Evolutionary conservation across 768 basidiomycete species (phyloP).

Genomic region (Lactarius quietus): DNA sequence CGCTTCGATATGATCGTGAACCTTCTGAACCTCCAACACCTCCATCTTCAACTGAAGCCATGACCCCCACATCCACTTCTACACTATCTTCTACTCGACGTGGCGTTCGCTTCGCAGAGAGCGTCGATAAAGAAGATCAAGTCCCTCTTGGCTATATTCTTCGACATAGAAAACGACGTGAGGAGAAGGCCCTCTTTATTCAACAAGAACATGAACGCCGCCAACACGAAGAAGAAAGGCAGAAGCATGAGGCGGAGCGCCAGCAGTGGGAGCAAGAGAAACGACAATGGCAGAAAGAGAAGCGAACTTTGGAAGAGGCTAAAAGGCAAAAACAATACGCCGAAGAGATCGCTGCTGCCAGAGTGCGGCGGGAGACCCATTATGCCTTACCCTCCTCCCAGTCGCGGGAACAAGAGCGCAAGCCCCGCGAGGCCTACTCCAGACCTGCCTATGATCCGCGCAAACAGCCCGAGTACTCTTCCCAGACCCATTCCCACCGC

Average conservation of each 20-base stretch:
- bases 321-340: conserved; percentile 22
- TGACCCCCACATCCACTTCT: conserved; percentile 7
- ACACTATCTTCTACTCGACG: conserved; percentile 32
- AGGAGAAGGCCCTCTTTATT: conserved; percentile 63
- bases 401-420: conserved; percentile 17
- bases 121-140: conserved; percentile 59
- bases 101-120: conserved; percentile 61
- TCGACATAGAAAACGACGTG: conserved; percentile 62
- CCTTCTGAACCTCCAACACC: conserved; percentile 23
- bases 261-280: conserved; percentile 42
- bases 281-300: conserved; percentile 43
- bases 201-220: conserved; percentile 56
- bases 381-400: conserved; percentile 10
- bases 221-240: conserved; percentile 42
- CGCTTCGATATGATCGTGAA: conserved; percentile 43
- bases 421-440: conserved; percentile 20
- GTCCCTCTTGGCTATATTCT: conserved; percentile 62
- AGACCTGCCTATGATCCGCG: conserved; percentile 24
- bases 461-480: conserved; percentile 8
- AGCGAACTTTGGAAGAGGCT: conserved; percentile 46
- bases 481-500: not conserved
- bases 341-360: conserved; percentile 24
- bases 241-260: conserved; percentile 41
- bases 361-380: conserved; percentile 18
- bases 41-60: conserved; percentile 10